Percentiles rank a stretch among this genome's conserved stretches.
phyloP scores from a whole-genome alignment of 2,329 filamentous ascomycete genomes.

The Ascochyta fabae region DNA sequence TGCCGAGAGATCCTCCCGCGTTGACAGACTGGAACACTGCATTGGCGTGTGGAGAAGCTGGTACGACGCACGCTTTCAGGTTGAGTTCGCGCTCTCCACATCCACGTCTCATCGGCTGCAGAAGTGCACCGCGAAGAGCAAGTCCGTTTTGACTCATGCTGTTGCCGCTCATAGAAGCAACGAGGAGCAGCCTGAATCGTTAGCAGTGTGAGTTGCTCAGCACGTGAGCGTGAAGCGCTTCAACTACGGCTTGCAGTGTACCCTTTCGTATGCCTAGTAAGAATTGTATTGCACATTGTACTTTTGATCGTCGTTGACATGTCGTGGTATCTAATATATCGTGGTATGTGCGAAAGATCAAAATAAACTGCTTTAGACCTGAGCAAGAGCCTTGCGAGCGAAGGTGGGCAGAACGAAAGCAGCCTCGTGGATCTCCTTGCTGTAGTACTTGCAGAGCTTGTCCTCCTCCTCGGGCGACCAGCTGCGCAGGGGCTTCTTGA shows the following conservation, averaged over 20 bases:
- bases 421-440: slow-evolving; percentile 93
- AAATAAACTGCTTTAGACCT: neutral
- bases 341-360: slow-evolving; percentile 24
- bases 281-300: slow-evolving; percentile 17
- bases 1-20: neutral
- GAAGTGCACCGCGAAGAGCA: neutral
- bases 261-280: neutral
- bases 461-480: slow-evolving; percentile 90
- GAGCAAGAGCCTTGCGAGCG: slow-evolving; percentile 72
- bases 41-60: neutral
- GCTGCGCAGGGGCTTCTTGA: slow-evolving; percentile 81
- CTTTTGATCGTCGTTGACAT: slow-evolving; percentile 35
- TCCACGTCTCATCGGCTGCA: neutral
- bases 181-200: neutral
- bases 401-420: slow-evolving; percentile 94
- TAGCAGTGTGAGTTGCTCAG: neutral
- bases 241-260: neutral
- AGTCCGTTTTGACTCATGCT: neutral
- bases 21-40: slow-evolving; percentile 5
- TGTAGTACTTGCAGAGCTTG: slow-evolving; percentile 95
- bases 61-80: neutral
- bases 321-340: slow-evolving; percentile 43
- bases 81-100: neutral
- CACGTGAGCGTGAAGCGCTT: neutral
- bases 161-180: neutral